Evolutionary conservation across 1,284 basidiomycete species (phyloP).

Genomic region (Hortiboletus rubellus): DNA sequence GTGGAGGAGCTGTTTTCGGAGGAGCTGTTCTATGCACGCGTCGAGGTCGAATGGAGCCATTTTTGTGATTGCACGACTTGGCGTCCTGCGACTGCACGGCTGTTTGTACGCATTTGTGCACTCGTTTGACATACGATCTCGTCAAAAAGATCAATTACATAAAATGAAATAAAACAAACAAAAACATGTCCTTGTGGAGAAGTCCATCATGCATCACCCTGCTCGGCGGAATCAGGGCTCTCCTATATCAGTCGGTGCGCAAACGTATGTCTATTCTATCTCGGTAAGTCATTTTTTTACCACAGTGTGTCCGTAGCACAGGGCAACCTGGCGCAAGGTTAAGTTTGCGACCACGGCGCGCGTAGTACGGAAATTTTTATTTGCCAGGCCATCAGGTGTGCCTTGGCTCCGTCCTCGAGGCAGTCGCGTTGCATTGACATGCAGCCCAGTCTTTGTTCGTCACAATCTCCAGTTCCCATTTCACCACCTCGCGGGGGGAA

Average conservation of each 20-base stretch:
- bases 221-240: conserved; percentile 21
- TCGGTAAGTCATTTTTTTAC: conserved; percentile 16
- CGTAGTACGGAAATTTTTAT: conserved; percentile 33
- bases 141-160: conserved; percentile 10
- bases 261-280: conserved; percentile 15
- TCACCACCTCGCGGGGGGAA: conserved; percentile 16
- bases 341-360: conserved; percentile 30
- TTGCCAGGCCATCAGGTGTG: conserved; percentile 25
- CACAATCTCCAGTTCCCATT: conserved; percentile 14
- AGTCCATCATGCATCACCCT: not conserved
- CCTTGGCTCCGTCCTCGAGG: conserved; percentile 37
- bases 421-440: conserved; percentile 29
- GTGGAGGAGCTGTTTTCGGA: conserved; percentile 89
- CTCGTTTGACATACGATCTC: conserved; percentile 10
- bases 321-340: conserved; percentile 31
- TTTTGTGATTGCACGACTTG: conserved; percentile 16
- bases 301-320: conserved; percentile 4
- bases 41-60: conserved; percentile 96
- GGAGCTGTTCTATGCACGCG: conserved; percentile 88
- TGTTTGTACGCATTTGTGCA: conserved; percentile 43
- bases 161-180: conserved; percentile 3
- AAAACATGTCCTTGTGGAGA: conserved; percentile 1
- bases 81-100: conserved; percentile 13
- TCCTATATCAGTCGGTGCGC: conserved; percentile 20
- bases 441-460: conserved; percentile 15